Evolutionary conservation across 2,329 filamentous ascomycete genomes (phyloP), one percentile per base, ranked within the genome.

Genomic region (Phoma sp.): DNA sequence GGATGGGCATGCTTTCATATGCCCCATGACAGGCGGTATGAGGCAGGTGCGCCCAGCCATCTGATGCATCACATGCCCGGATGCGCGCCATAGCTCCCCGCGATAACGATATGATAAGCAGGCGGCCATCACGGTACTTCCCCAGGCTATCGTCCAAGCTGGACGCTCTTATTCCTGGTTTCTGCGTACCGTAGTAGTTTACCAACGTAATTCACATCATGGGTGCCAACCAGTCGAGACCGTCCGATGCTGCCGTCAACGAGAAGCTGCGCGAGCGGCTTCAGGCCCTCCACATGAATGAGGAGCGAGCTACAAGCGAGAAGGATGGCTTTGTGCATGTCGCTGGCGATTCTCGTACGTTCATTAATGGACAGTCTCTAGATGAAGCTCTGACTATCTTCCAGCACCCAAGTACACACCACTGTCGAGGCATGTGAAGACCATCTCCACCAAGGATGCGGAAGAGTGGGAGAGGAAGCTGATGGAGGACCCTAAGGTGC

Each of bases 401-500:
- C 7, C 43, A 73, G 69, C 63, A 10, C 67, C 68, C 7, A 62
- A 37, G 29, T 69, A 68, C 38, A 62, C 67, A 9, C 68, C 67
- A 11, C 49, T 54, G 60, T 61, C 64, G 45, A 61, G 69, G 51
- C 55, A 69, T 42, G 62, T 57, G 28, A 65, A 59, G 74, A 48
- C 77, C 43, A 57, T 91, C 3, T 82, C 82, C 1, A 71, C 85
- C 11, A 69, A 78, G 11, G 73, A 80, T 5, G 77, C 86, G 10
- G 74, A 79, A 53, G 71, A 81, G 40, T 89, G 87, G 86, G 84
- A 89, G 74, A 79, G 80, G 42, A 76, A 82, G 61, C 76, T 90
- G 28, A 78, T 91, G 57, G 76, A 82, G 39, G 86, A 90, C 66
- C 84, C 87, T 83, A 78, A 86, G 83, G 87, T 87, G 59, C 61